A percentile compares a stretch with the other conserved stretches of the same genome.
These are phyloP conservation scores for Camelina sativa DNA, from an alignment of 345 rosid species.

Conservation along the genomic window DNA sequence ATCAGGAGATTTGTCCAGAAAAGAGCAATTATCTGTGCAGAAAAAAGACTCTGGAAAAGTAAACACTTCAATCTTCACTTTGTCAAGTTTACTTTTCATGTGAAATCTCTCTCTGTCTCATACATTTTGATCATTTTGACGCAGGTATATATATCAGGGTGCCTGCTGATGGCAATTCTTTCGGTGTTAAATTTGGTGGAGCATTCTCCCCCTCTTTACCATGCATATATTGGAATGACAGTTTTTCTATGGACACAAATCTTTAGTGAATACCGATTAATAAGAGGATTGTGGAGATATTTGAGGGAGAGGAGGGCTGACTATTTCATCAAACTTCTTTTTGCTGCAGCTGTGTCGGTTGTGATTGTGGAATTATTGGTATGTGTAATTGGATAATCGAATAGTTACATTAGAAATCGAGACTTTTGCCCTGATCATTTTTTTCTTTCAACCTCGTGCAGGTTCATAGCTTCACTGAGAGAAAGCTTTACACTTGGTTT, in stretches of 20 bases:
- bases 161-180: slow-evolving; percentile 61
- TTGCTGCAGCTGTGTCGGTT: slow-evolving; percentile 55
- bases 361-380: slow-evolving; percentile 86
- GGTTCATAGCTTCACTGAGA: slow-evolving; percentile 95
- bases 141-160: slow-evolving; percentile 71
- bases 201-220: slow-evolving; percentile 89
- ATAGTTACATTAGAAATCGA: slow-evolving; percentile 5
- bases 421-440: slow-evolving; percentile 32
- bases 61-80: slow-evolving; percentile 42
- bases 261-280: slow-evolving; percentile 61
- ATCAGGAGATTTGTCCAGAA: slow-evolving; percentile 53
- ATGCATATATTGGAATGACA: slow-evolving; percentile 87
- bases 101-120: too few species aligned
- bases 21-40: slow-evolving; percentile 54
- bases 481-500: slow-evolving; percentile 93
- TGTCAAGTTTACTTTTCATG: neutral
- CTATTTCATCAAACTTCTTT: slow-evolving; percentile 58
- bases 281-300: slow-evolving; percentile 67
- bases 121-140: slow-evolving; percentile 9
- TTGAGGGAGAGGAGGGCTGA: slow-evolving; percentile 53
- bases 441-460: slow-evolving; percentile 50
- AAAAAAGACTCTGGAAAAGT: slow-evolving; percentile 67
- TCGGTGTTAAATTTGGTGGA: slow-evolving; percentile 62
- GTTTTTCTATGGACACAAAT: slow-evolving; percentile 86
- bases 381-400: slow-evolving; percentile 36